A percentile compares a stretch with the other conserved stretches of the same genome.
Evolutionary conservation across 179 eudicot genomes (phyloP).

Genomic region (Carnegiea gigantea): DNA sequence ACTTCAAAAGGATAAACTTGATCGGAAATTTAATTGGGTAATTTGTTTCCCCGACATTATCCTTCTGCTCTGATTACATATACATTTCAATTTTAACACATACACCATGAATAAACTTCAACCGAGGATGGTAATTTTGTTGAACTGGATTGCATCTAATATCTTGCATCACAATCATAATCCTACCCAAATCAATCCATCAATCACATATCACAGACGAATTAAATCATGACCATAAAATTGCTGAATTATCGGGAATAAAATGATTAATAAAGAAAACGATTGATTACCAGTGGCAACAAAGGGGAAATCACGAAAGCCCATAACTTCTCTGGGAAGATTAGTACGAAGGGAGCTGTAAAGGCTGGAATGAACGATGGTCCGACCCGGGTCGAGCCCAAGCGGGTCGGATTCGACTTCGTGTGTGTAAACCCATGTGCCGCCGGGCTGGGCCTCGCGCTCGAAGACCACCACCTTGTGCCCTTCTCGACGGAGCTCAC

Average conservation of each 20-base stretch:
- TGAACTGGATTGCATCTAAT: too few species aligned
- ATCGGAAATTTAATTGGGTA: background rate
- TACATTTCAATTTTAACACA: too few species aligned
- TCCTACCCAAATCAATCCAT: background rate
- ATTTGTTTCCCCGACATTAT: too few species aligned
- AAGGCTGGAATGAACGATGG: constrained; percentile 60
- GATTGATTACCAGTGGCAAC: constrained; percentile 29
- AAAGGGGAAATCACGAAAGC: constrained; percentile 75
- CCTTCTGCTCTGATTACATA: too few species aligned
- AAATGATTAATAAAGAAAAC: background rate
- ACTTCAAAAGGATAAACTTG: background rate
- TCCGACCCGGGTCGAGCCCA: constrained; percentile 60
- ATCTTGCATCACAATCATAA: background rate
- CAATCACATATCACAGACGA: background rate
- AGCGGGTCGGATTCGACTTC: constrained; percentile 72
- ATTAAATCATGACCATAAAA: background rate
- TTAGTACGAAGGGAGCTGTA: constrained; percentile 83
- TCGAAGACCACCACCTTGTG: constrained; percentile 86
- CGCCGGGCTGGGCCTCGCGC: constrained; percentile 51
- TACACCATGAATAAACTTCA: too few species aligned
- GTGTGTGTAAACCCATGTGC: constrained; percentile 78
- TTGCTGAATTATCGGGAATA: background rate
- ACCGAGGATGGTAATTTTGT: too few species aligned
- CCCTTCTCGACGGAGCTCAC: constrained; percentile 72
- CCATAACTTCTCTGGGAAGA: constrained; percentile 80